These are phyloP conservation scores for Penicillium carneum DNA, from an alignment of 2,329 filamentous ascomycete genomes.

Conservation along the genomic window DNA sequence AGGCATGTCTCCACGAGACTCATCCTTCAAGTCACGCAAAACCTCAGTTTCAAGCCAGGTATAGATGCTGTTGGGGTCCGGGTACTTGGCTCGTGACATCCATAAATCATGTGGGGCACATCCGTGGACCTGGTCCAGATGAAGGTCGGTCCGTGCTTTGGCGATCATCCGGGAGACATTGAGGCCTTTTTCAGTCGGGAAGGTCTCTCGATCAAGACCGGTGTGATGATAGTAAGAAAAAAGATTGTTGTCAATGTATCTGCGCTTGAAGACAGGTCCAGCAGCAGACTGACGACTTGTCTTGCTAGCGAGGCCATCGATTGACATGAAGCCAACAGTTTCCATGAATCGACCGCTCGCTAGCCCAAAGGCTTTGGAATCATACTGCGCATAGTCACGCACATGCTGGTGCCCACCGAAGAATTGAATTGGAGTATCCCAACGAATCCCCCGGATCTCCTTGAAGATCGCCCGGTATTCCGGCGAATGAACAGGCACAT, in stretches of 20 bases:
- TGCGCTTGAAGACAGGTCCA: conserved; percentile 70
- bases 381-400: conserved; percentile 81
- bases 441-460: conserved; percentile 76
- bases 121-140: conserved; percentile 77
- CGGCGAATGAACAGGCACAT: conserved; percentile 80
- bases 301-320: conserved; percentile 67
- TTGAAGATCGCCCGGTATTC: conserved; percentile 81
- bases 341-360: conserved; percentile 93
- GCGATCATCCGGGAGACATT: conserved; percentile 75
- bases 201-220: conserved; percentile 72
- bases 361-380: conserved; percentile 77
- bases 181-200: conserved; percentile 76
- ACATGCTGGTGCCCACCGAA: conserved; percentile 92
- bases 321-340: conserved; percentile 91
- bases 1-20: conserved; percentile 66
- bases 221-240: conserved; percentile 84
- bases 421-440: conserved; percentile 85
- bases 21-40: conserved; percentile 70
- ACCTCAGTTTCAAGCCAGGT: conserved; percentile 79
- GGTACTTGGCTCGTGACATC: conserved; percentile 80
- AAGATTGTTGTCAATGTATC: conserved; percentile 94
- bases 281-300: conserved; percentile 40
- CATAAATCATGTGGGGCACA: conserved; percentile 82
- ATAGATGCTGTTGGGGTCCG: conserved; percentile 76
- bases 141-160: conserved; percentile 71